These are phyloP conservation scores for Phytophthora cactorum DNA, from an alignment of 352 stramenopile species.

Conservation along the genomic window DNA sequence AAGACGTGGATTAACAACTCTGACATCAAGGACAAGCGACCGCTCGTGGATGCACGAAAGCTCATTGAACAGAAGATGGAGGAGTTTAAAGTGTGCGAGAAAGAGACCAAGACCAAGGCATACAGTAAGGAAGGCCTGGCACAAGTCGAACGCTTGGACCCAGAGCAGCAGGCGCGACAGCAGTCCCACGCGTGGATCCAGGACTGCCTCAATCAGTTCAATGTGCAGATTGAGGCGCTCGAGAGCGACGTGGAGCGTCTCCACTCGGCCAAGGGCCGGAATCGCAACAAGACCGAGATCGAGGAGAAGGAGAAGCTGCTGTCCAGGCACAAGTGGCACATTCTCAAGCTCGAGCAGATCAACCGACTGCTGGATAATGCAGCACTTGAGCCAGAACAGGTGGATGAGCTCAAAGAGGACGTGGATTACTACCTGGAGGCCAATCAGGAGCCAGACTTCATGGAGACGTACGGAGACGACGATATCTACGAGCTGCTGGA, in stretches of 20 bases:
- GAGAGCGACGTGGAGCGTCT: constrained; percentile 86
- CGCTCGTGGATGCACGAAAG: constrained; percentile 84
- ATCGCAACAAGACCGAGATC: constrained; percentile 95
- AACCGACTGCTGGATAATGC: constrained; percentile 98
- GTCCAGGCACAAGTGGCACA: constrained; percentile 96
- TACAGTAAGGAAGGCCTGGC: constrained; percentile 98
- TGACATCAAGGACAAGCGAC: constrained; percentile 98
- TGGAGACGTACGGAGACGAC: constrained; percentile 91
- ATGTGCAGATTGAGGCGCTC: constrained; percentile 90
- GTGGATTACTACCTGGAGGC: constrained; percentile 98
- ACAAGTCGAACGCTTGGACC: constrained; percentile 93
- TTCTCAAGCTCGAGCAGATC: constrained; percentile 98
- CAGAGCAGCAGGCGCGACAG: constrained; percentile 83
- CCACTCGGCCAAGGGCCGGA: constrained; percentile 91
- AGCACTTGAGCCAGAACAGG: constrained; percentile 88
- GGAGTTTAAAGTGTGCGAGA: constrained; percentile 99
- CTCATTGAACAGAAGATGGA: constrained; percentile 99
- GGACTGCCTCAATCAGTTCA: constrained; percentile 80
- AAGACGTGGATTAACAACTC: constrained; percentile 98
- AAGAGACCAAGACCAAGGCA: constrained; percentile 99
- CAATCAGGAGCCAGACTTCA: constrained; percentile 93
- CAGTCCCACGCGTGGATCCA: constrained; percentile 87
- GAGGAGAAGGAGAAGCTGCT: constrained; percentile 92
- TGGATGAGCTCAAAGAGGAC: constrained; percentile 98
- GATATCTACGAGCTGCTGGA: constrained; percentile 97